These are phyloP conservation scores for Fusarium torreyae DNA, from an alignment of 2,329 filamentous ascomycete species.

Conservation along the genomic window DNA sequence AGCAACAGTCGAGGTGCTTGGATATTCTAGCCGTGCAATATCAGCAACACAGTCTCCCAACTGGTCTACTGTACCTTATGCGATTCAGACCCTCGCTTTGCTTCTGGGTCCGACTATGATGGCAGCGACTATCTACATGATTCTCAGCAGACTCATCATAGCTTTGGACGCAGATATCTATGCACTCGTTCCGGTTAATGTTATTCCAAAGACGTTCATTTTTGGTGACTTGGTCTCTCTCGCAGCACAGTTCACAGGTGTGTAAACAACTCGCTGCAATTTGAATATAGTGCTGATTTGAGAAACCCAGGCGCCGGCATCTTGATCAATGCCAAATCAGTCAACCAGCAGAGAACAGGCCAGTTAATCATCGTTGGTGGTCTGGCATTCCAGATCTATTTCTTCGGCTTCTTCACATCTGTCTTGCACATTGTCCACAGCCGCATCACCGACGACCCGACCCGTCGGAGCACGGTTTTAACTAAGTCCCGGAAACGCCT, in stretches of 20 bases:
- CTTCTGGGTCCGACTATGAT: constrained; percentile 58
- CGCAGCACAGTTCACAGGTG: constrained; percentile 40
- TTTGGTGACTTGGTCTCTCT: constrained; percentile 63
- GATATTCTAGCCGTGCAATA: constrained; percentile 63
- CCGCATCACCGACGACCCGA: constrained; percentile 29
- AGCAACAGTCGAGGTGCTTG: constrained; percentile 41
- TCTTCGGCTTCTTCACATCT: constrained; percentile 67
- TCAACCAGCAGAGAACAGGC: constrained; percentile 50
- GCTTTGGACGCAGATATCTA: constrained; percentile 55
- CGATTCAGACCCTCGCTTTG: constrained; percentile 56
- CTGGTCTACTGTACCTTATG: constrained; percentile 51
- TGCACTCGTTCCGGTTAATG: constrained; percentile 59
- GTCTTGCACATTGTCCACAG: constrained; percentile 61
- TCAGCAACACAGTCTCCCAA: constrained; percentile 58
- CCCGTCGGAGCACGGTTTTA: not conserved
- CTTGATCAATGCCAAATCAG: constrained; percentile 34
- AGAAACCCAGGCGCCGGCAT: constrained; percentile 36
- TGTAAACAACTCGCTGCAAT: accelerated
- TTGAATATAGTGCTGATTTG: not conserved
- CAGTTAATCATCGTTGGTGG: constrained; percentile 66
- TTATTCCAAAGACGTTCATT: constrained; percentile 66
- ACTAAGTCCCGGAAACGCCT: constrained; percentile 51
- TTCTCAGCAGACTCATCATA: constrained; percentile 57
- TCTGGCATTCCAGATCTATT: constrained; percentile 66
- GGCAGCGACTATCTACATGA: constrained; percentile 63